Base-by-base conservation (phyloP, 257 asterid genomes). In the Gentiana dahurica region DNA sequence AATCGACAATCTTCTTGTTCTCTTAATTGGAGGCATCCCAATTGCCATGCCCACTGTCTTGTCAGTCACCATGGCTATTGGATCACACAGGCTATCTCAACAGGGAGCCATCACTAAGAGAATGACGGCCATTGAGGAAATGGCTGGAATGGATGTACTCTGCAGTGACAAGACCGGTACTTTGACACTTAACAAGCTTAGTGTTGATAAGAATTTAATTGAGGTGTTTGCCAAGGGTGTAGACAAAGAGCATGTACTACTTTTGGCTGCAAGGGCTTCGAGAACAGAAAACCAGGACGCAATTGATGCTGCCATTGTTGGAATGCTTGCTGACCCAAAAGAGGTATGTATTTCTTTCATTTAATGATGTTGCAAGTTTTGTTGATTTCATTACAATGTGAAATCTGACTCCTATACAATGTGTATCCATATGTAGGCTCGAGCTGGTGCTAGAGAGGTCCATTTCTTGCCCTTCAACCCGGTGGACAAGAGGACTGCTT, bases 401-500 rank as follows among this genome's bases (percentile, higher is more conserved):
- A 41, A 7, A 41, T 41, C 2, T 5, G 8, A 41, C 46, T 41
- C 46, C 2, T 41, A 41, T 41, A 41, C 8, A 5, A 24, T 41
- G 9, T 41, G 2, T 41, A 5, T 41, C 46, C 46, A 41, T 41
- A 5, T 41, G 12, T 41, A 79, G 89, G 94, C 90, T 3, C 79
- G 87, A 5, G 87, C 87, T 34, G 89, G 87, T 59, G 79, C 81
- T 37, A 76, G 76, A n/a, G 94, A 84, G 57, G 70, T 81, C 46
- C 89, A 84, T 66, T 84, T 84, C 74, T 83, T 84, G 44, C 94
- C 94, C 5, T 81, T 84, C 68, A 84, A 84, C 55, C 94, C 94
- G 8, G 79, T 84, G 39, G 90, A 81, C 53, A 84, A 81, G 73
- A 65, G 87, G 65, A 81, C 94, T 8, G 85, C 87, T 7, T 83